Evolutionary conservation across 768 basidiomycete species (phyloP).

Genomic region (Agrocybe chaxingu): DNA sequence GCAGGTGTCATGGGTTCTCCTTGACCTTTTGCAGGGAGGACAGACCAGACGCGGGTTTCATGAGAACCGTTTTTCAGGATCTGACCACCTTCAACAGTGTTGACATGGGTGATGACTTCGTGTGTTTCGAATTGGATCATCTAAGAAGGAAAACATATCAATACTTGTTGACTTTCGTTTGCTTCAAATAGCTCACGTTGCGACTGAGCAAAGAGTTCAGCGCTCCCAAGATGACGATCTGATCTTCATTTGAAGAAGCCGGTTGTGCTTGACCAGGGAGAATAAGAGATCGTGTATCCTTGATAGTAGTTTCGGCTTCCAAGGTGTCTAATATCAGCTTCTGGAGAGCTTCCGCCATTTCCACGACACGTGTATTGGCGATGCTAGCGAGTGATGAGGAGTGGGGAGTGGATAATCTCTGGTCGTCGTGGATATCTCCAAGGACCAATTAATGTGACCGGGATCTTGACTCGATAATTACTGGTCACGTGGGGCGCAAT

Average conservation of each 20-base stretch:
- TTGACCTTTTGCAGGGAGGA: slow-evolving; percentile 67
- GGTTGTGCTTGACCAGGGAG: slow-evolving; percentile 60
- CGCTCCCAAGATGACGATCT: slow-evolving; percentile 83
- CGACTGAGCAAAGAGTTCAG: slow-evolving; percentile 87
- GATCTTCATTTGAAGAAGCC: slow-evolving; percentile 69
- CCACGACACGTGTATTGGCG: not conserved
- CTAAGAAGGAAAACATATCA: slow-evolving; percentile 32
- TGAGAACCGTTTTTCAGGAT: slow-evolving; percentile 85
- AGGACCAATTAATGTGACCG: slow-evolving; percentile 6
- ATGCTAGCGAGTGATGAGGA: slow-evolving; percentile 6
- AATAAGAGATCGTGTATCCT: slow-evolving; percentile 66
- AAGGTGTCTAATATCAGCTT: slow-evolving; percentile 76
- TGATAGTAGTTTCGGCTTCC: slow-evolving; percentile 48
- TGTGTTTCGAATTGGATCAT: slow-evolving; percentile 83
- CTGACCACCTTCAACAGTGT: slow-evolving; percentile 80
- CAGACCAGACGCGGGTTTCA: slow-evolving; percentile 92
- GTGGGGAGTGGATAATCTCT: slow-evolving; percentile 8
- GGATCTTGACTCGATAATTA: slow-evolving; percentile 4
- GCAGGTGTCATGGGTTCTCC: slow-evolving; percentile 62
- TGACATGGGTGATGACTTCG: slow-evolving; percentile 67
- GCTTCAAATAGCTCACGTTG: slow-evolving; percentile 53
- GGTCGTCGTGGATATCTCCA: slow-evolving; percentile 16
- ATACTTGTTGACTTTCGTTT: not conserved
- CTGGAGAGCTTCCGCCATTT: slow-evolving; percentile 78
- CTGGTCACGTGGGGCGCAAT: slow-evolving; percentile 20